Evolutionary conservation across 805 yeast genomes (phyloP), one percentile per base, ranked within the genome.

Genomic region (Pichia kluyveri): DNA sequence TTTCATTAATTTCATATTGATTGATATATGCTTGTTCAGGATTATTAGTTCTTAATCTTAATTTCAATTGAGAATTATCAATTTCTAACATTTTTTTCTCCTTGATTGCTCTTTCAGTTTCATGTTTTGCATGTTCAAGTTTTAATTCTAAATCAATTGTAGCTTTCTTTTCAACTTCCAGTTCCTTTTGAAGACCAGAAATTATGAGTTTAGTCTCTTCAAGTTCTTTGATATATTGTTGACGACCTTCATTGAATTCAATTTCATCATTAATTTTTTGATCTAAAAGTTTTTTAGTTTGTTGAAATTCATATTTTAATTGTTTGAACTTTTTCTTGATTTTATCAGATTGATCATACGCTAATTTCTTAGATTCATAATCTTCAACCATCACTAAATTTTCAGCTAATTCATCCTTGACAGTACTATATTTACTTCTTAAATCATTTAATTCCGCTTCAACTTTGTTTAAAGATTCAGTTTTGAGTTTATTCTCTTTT

Each of bases 291-390:
- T 65, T 64, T 41, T 66, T 68, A 8, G 75, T 69, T 51, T 72
- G 72, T 41, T 56, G 59, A 8, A 73, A 71, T 42, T 75, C 77
- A 38, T 69, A 71, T 51, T 77, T 75, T 26, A 79, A 59, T 43
- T 67, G 68, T 45, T 60, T 65, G 47, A 61, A 68, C 50, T 56
- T 67, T 53, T 50, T 54, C 38, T 53, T 60, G 47, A 57, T 54
- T 56, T 43, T 54, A 31, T 60, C 69, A 11, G 57, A 44, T 37
- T 54, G 53, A 50, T 65, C 62, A 50, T 60, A 56, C 41, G 63
- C 63, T 8, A 50, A 7, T 18, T 57, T 59, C 44, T 54, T 58
- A 50, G 15, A 31, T 17, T 48, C 52, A 18, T 48, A 43, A 32
- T 53, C 52, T 34, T 38, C 38, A n/a, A 27, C 28, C 23, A 72